Conservation (phyloP, 768 basidiomycete species). For the Tricholoma sp. region DNA sequence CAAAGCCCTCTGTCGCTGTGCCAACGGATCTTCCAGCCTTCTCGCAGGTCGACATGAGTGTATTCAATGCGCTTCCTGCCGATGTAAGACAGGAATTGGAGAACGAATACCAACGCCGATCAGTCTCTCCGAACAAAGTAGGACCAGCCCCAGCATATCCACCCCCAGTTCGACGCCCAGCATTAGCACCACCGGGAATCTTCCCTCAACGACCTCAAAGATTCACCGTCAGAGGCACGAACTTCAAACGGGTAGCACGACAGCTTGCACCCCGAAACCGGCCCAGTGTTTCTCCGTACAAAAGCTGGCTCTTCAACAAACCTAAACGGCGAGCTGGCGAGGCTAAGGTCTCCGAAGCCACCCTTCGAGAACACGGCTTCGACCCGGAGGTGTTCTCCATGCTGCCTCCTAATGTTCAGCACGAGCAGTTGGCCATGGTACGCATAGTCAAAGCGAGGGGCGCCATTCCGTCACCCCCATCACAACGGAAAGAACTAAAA, state of each 20-base stretch:
- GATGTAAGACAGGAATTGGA: conserved; percentile 69
- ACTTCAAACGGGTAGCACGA: conserved; percentile 54
- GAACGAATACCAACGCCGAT: conserved; percentile 58
- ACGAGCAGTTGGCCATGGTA: conserved; percentile 65
- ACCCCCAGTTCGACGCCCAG: conserved; percentile 5
- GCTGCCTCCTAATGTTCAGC: conserved; percentile 63
- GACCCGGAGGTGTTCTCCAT: conserved; percentile 66
- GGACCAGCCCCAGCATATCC: conserved; percentile 8
- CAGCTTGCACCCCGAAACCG: conserved; percentile 58
- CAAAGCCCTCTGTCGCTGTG: conserved; percentile 18
- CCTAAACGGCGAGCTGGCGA: conserved; percentile 24
- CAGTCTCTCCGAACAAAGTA: conserved; percentile 37
- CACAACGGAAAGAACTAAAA: conserved; percentile 51
- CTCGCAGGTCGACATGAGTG: conserved; percentile 69
- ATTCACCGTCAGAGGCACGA: conserved; percentile 30
- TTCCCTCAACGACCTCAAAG: conserved; percentile 28
- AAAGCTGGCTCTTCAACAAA: conserved; percentile 27
- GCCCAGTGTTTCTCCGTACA: conserved; percentile 30
- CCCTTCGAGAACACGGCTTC: conserved; percentile 61
- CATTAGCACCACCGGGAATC: conserved; percentile 19
- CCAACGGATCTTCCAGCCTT: conserved; percentile 48
- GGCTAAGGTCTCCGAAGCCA: conserved; percentile 45
- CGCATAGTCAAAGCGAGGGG: conserved; percentile 45
- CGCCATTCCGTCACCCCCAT: conserved; percentile 31
- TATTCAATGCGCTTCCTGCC: conserved; percentile 65